Conservation (phyloP, 1,139 yeast genomes). For the Yamadazyma spencermartinsiae region DNA sequence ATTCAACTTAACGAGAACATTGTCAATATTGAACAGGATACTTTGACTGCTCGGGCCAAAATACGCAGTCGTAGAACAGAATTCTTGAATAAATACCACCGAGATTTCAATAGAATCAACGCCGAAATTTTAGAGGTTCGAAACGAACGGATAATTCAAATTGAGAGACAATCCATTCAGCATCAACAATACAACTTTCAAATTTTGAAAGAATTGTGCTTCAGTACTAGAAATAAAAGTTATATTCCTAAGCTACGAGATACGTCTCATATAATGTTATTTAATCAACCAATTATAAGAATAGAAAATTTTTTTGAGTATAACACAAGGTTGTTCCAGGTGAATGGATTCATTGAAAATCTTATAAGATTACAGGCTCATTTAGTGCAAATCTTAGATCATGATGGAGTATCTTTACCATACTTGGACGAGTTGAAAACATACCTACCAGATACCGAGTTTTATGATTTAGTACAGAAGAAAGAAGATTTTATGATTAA, state of each 20-base stretch:
- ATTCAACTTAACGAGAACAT: slow-evolving; percentile 15
- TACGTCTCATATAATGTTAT: slow-evolving; percentile 18
- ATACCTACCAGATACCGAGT: slow-evolving; percentile 35
- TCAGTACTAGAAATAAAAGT: slow-evolving; percentile 11
- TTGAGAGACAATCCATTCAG: slow-evolving; percentile 29
- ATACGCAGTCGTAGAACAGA: not conserved
- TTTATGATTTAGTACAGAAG: slow-evolving; percentile 36
- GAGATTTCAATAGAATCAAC: not conserved
- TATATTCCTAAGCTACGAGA: slow-evolving; percentile 13
- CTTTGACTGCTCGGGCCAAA: not conserved
- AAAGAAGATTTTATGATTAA: slow-evolving; percentile 34
- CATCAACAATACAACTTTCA: slow-evolving; percentile 26
- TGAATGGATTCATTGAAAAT: slow-evolving; percentile 44
- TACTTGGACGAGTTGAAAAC: slow-evolving; percentile 30
- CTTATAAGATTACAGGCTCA: slow-evolving; percentile 35
- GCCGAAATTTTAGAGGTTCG: slow-evolving; percentile 10
- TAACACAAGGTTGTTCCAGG: slow-evolving; percentile 25
- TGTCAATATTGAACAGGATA: slow-evolving; percentile 12
- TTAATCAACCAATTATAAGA: slow-evolving; percentile 30
- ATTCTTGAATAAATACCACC: not conserved
- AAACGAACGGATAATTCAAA: slow-evolving; percentile 25
- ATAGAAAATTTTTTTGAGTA: slow-evolving; percentile 30
- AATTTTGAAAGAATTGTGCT: slow-evolving; percentile 26
- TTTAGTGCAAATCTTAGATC: slow-evolving; percentile 25
- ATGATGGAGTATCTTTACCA: slow-evolving; percentile 27